Conservation (phyloP, 257 asterid species). For the Anisodus acutangulus region DNA sequence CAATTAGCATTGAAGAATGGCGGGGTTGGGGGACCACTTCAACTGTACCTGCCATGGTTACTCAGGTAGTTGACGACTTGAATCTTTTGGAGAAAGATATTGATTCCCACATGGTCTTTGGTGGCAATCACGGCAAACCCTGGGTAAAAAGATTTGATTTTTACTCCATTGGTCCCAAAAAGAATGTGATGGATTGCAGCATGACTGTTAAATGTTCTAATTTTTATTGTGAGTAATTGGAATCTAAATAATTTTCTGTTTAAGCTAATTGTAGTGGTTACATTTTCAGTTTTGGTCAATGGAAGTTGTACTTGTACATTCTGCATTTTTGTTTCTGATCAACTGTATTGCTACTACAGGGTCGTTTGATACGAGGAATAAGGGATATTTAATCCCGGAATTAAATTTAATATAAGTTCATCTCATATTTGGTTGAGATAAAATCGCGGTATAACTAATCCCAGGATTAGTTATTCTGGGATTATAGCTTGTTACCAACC, state of each 20-base stretch:
- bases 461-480: too few species aligned
- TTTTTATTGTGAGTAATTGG: not conserved
- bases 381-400: too few species aligned
- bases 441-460: too few species aligned
- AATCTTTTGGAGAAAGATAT: constrained; percentile 67
- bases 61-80: constrained; percentile 72
- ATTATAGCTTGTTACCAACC: too few species aligned
- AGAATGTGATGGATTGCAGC: not conserved
- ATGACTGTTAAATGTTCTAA: too few species aligned
- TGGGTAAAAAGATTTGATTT: constrained; percentile 49
- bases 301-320: not conserved
- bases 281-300: too few species aligned
- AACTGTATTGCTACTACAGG: not conserved
- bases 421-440: too few species aligned
- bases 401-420: too few species aligned
- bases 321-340: not conserved
- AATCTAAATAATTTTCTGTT: too few species aligned
- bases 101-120: constrained; percentile 65
- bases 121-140: constrained; percentile 81
- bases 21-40: constrained; percentile 84
- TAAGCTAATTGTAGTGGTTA: too few species aligned
- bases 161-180: not conserved
- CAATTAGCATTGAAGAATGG: constrained; percentile 81
- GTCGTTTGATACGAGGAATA: too few species aligned
- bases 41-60: constrained; percentile 80